These are phyloP conservation scores for Actinidia chinensis DNA, from an alignment of 179 eudicot genomes.

Conservation along the genomic window DNA sequence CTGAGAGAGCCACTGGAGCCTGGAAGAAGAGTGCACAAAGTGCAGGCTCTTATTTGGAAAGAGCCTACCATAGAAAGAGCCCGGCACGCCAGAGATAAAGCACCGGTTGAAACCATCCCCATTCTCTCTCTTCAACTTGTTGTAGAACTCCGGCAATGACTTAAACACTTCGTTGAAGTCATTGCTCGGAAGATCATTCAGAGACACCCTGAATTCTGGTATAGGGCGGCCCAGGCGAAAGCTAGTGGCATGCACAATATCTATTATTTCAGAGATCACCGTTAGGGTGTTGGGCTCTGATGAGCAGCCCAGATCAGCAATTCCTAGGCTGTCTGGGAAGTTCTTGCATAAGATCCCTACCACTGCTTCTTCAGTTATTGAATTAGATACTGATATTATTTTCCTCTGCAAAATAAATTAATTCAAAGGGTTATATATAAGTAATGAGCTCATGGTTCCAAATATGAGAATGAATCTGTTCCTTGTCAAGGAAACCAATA, in stretches of 20 bases:
- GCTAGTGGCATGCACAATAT: conserved; percentile 12
- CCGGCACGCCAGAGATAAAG: conserved; percentile 36
- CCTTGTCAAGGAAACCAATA: no score
- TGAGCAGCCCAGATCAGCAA: conserved; percentile 64
- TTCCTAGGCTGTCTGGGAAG: conserved; percentile 33
- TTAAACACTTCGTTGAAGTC: conserved; percentile 52
- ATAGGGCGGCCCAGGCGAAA: neutral
- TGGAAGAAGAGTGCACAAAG: conserved; percentile 46
- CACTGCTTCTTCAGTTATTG: conserved; percentile 44
- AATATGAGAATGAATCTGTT: no score
- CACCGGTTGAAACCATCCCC: conserved; percentile 30
- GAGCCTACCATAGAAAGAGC: conserved; percentile 42
- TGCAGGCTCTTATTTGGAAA: conserved; percentile 34
- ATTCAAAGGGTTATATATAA: neutral
- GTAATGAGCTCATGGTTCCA: no score
- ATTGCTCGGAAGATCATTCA: conserved; percentile 63
- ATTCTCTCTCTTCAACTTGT: conserved; percentile 24
- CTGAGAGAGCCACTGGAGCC: conserved; percentile 52
- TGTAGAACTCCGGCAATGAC: conserved; percentile 26
- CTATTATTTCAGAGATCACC: conserved; percentile 27
- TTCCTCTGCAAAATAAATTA: conserved; percentile 32
- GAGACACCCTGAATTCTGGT: conserved; percentile 43
- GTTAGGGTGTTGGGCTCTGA: conserved; percentile 52
- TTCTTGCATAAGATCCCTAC: conserved; percentile 22
- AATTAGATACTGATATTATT: conserved; percentile 37